A percentile compares a stretch with the other conserved stretches of the same genome.
phyloP scores from a whole-genome alignment of 2,329 filamentous ascomycete genomes.

The Aspergillus udagawae region DNA sequence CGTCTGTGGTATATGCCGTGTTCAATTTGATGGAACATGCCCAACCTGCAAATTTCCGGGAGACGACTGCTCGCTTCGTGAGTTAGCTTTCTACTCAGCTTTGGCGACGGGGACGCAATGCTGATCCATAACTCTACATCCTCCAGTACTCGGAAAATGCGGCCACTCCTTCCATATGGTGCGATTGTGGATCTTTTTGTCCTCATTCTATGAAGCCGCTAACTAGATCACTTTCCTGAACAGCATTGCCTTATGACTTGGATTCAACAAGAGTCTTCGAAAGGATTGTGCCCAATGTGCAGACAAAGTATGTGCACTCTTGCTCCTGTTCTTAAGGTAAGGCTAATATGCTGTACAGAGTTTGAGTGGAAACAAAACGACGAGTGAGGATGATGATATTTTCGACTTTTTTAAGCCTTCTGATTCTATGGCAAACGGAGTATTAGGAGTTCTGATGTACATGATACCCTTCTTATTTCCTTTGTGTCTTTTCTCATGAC shows the following conservation, averaged over 20 bases:
- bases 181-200: constrained; percentile 19
- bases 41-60: constrained; percentile 97
- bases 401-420: not conserved
- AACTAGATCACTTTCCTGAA: constrained; percentile 5
- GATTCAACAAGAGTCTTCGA: constrained; percentile 91
- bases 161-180: constrained; percentile 98
- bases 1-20: constrained; percentile 96
- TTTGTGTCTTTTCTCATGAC: constrained; percentile 3
- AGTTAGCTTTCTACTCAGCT: constrained; percentile 14
- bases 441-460: constrained; percentile 7
- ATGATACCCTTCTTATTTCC: constrained; percentile 17
- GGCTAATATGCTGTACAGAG: constrained; percentile 35
- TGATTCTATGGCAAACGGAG: not conserved
- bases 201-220: constrained; percentile 1
- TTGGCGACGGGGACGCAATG: not conserved
- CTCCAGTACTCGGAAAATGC: constrained; percentile 85
- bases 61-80: constrained; percentile 89
- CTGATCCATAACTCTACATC: not conserved
- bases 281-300: constrained; percentile 96
- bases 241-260: constrained; percentile 85
- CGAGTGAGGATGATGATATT: constrained; percentile 17
- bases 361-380: constrained; percentile 51
- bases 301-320: constrained; percentile 66
- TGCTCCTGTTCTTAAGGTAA: not conserved
- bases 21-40: constrained; percentile 96